These are phyloP conservation scores for Cynanchum wilfordii DNA, from an alignment of 257 asterid genomes.

Conservation along the genomic window DNA sequence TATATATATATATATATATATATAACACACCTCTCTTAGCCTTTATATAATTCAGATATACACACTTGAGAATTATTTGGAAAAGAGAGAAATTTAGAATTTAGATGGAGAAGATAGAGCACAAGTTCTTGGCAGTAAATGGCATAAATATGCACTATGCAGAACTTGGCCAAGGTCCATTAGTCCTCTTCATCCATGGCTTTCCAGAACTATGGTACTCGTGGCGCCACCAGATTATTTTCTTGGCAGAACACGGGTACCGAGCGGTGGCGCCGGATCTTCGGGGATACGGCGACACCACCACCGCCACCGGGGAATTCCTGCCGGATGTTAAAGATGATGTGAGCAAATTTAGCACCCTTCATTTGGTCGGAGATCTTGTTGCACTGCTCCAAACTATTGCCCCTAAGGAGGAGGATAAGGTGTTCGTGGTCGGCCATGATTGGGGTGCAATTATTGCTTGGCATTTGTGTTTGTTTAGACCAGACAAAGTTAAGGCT, in stretches of 20 bases:
- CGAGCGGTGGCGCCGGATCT: constrained; percentile 33
- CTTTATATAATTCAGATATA: no score
- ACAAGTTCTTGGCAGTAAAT: neutral
- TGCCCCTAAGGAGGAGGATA: constrained; percentile 9
- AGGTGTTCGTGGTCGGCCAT: constrained; percentile 27
- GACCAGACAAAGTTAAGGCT: constrained; percentile 31
- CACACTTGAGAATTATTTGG: no score
- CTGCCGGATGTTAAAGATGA: neutral
- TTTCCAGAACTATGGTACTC: constrained; percentile 25
- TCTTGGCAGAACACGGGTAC: constrained; percentile 22
- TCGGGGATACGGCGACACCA: constrained; percentile 30
- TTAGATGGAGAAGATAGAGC: constrained; percentile 11
- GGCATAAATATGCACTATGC: constrained; percentile 15
- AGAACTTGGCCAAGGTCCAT: constrained; percentile 16
- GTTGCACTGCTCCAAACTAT: constrained; percentile 21
- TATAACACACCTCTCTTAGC: no score
- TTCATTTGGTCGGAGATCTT: constrained; percentile 27
- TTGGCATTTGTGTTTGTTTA: constrained; percentile 23
- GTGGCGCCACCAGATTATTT: constrained; percentile 27
- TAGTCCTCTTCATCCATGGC: constrained; percentile 21
- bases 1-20: no score
- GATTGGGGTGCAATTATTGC: constrained; percentile 26
- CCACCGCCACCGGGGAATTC: constrained; percentile 19
- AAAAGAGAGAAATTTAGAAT: no score
- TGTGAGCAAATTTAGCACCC: constrained; percentile 11